Conservation (phyloP, 176 grass and related monocot genomes). For the Olyra latifolia region DNA sequence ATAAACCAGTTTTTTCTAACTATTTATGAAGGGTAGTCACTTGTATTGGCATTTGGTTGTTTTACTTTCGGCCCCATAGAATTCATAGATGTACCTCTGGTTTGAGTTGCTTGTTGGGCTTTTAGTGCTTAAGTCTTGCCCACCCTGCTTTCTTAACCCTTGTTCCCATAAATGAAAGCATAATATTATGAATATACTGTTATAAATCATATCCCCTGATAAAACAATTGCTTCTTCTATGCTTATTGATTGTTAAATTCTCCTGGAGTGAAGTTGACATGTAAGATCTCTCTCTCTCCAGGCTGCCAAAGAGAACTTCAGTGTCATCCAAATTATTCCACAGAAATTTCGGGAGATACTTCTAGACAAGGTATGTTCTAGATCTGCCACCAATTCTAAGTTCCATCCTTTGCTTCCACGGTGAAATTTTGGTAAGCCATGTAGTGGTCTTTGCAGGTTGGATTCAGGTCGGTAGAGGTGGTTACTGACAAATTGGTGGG, state of each 20-base stretch:
- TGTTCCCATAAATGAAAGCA: background rate
- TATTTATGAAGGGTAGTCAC: background rate
- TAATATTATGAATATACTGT: background rate
- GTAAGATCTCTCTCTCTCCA: slow-evolving; percentile 23
- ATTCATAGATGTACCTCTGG: background rate
- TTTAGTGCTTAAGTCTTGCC: background rate
- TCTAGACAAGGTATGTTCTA: slow-evolving; percentile 80
- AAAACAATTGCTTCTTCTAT: slow-evolving; percentile 21
- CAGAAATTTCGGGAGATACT: slow-evolving; percentile 81
- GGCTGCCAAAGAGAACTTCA: slow-evolving; percentile 67
- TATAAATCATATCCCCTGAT: background rate
- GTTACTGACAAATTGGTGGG: slow-evolving; percentile 64
- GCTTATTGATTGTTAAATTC: background rate
- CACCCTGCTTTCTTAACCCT: background rate
- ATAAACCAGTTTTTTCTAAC: background rate
- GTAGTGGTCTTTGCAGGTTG: slow-evolving; percentile 55
- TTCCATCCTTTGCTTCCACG: background rate
- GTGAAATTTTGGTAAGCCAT: background rate
- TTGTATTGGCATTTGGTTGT: background rate
- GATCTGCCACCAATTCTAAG: background rate
- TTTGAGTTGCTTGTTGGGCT: background rate
- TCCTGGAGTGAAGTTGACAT: background rate
- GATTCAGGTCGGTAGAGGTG: slow-evolving; percentile 80
- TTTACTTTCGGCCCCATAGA: background rate
- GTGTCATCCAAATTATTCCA: slow-evolving; percentile 52